A percentile compares a stretch with the other conserved stretches of the same genome.
Conservation (phyloP, 108 stramenopile genomes). For the Cyclostephanos invisitatus region DNA sequence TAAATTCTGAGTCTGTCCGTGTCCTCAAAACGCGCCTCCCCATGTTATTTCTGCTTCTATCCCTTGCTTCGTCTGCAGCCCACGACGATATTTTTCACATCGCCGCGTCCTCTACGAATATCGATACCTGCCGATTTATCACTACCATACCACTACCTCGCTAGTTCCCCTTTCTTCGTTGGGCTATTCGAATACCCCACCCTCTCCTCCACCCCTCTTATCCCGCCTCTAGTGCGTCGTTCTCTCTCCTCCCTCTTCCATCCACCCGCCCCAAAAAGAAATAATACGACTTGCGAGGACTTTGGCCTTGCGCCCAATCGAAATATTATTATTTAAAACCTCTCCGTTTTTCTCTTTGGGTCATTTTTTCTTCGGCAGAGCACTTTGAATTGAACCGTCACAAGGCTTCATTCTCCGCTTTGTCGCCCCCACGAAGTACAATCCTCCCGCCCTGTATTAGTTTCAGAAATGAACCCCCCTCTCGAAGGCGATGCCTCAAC, state of each 20-base stretch:
- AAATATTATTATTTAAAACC: neutral
- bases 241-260: neutral
- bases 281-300: no score
- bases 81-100: no score
- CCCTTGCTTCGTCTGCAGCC: no score
- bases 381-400: neutral
- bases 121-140: neutral
- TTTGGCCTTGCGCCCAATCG: neutral
- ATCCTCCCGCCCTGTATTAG: neutral
- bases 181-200: neutral
- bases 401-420: neutral
- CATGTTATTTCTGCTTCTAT: no score
- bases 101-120: no score
- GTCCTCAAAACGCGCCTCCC: no score
- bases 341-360: no score
- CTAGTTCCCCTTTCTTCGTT: neutral
- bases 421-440: neutral
- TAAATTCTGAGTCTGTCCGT: no score
- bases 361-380: neutral
- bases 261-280: neutral
- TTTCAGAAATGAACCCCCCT: slow-evolving; percentile 6
- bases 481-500: neutral
- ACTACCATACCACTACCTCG: neutral
- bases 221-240: neutral
- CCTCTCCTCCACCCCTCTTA: neutral